phyloP scores from a whole-genome alignment of 2,329 filamentous ascomycete genomes.

The Lecanicillium sp. region DNA sequence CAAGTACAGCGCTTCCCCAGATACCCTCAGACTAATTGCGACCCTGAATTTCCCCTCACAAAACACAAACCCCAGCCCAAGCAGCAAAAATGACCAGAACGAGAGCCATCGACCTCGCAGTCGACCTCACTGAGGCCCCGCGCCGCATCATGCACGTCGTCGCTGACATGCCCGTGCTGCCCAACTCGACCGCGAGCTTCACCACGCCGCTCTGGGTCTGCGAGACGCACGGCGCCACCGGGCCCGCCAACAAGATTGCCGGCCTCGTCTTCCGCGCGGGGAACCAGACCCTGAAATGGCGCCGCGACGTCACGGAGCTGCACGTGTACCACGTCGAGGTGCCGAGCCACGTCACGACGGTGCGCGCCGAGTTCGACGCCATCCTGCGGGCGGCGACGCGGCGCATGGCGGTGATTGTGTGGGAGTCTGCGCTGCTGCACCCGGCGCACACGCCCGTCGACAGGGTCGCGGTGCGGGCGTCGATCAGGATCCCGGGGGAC shows the following conservation, averaged over 20 bases:
- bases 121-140: slow-evolving; percentile 11
- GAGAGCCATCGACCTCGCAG: slow-evolving; percentile 6
- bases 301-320: slow-evolving; percentile 2
- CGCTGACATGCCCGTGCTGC: slow-evolving; percentile 8
- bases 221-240: slow-evolving; percentile 5
- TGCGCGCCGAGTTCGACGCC: slow-evolving; percentile 12
- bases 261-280: slow-evolving; percentile 1
- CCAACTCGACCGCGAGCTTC: slow-evolving; percentile 4
- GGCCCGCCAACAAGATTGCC: slow-evolving; percentile 7
- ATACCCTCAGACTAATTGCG: too few relatives aligned
- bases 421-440: slow-evolving; percentile 12
- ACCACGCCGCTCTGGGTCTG: slow-evolving; percentile 13
- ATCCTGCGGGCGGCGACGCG: slow-evolving; percentile 4
- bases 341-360: slow-evolving; percentile 1
- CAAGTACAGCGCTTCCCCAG: too few relatives aligned
- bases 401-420: slow-evolving; percentile 11
- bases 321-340: slow-evolving; percentile 12
- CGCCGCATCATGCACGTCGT: slow-evolving; percentile 6
- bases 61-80: not conserved
- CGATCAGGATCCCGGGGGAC: not conserved
- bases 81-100: not conserved
- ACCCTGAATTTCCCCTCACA: too few relatives aligned
- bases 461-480: slow-evolving; percentile 1
- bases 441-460: not conserved
- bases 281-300: slow-evolving; percentile 7